A percentile compares a stretch with the other conserved stretches of the same genome.
Evolutionary conservation across 148 eudicot genomes (phyloP).

Genomic region (Amaranthus cruentus): DNA sequence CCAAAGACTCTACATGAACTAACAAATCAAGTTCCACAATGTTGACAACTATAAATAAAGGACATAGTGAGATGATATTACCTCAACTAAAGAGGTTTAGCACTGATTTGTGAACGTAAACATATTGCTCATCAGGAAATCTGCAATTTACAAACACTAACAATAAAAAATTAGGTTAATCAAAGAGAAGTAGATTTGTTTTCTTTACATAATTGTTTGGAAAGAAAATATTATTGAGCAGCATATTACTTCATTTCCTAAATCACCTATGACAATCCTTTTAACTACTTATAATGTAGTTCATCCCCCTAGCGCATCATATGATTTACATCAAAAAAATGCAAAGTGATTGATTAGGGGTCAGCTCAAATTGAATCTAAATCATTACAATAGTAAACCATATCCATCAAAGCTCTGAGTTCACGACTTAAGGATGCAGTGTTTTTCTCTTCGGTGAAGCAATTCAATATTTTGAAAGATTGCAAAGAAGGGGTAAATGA

Average conservation of each 20-base stretch:
- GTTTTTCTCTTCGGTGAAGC: neutral
- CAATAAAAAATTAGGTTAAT: neutral
- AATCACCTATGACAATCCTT: neutral
- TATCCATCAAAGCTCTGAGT: neutral
- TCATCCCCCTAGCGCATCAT: neutral
- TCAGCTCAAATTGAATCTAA: neutral
- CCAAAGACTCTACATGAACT: too few relatives aligned
- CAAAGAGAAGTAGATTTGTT: neutral
- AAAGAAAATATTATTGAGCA: neutral
- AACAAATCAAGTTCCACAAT: too few relatives aligned
- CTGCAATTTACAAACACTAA: constrained; percentile 14
- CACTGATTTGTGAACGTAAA: neutral
- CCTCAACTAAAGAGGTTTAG: constrained; percentile 13
- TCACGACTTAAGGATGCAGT: neutral
- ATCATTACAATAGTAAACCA: too few relatives aligned
- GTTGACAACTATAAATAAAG: neutral
- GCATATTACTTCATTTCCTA: neutral
- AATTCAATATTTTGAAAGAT: neutral
- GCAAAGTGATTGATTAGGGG: neutral
- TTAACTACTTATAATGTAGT: neutral
- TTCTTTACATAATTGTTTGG: neutral
- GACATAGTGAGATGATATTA: constrained; percentile 5
- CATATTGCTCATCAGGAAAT: constrained; percentile 6
- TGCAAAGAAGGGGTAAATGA: neutral
- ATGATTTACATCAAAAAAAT: neutral